Conservation (phyloP, 2,329 filamentous ascomycete species). For the Talaromyces sp. region DNA sequence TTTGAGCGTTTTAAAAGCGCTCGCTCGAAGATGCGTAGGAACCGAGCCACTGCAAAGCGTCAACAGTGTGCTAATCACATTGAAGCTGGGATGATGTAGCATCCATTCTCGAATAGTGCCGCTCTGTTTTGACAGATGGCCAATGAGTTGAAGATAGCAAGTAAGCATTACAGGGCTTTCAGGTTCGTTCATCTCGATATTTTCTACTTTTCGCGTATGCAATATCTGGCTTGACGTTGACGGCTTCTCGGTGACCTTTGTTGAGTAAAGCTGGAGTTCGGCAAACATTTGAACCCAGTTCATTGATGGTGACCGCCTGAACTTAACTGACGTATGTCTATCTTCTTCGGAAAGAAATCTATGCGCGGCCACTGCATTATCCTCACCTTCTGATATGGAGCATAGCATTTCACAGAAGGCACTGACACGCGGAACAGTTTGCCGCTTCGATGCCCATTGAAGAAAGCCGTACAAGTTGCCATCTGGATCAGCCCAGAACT, state of each 20-base stretch:
- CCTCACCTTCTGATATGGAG: constrained; percentile 75
- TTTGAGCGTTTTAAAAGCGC: constrained; percentile 73
- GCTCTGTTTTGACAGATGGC: constrained; percentile 75
- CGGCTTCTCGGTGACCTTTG: constrained; percentile 71
- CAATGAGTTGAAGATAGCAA: constrained; percentile 83
- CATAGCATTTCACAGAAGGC: constrained; percentile 96
- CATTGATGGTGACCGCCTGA: constrained; percentile 76
- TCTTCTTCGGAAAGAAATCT: constrained; percentile 86
- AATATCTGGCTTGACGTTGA: constrained; percentile 53
- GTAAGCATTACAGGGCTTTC: constrained; percentile 97
- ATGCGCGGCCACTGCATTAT: constrained; percentile 80
- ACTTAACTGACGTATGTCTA: constrained; percentile 67
- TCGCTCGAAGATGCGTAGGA: constrained; percentile 72
- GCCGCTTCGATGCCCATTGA: constrained; percentile 92
- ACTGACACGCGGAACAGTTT: constrained; percentile 91
- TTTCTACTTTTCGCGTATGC: constrained; percentile 58
- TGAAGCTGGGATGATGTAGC: constrained; percentile 62
- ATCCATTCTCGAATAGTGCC: constrained; percentile 69
- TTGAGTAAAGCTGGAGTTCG: constrained; percentile 80
- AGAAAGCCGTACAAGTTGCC: constrained; percentile 92
- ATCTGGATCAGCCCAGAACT: constrained; percentile 89
- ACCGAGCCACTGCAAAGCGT: constrained; percentile 74
- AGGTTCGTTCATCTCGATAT: constrained; percentile 74
- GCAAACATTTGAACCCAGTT: constrained; percentile 92
- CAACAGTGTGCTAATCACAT: constrained; percentile 70